Evolutionary conservation across 441 rosid genomes (phyloP).

Genomic region (Francoa sonchifolia): DNA sequence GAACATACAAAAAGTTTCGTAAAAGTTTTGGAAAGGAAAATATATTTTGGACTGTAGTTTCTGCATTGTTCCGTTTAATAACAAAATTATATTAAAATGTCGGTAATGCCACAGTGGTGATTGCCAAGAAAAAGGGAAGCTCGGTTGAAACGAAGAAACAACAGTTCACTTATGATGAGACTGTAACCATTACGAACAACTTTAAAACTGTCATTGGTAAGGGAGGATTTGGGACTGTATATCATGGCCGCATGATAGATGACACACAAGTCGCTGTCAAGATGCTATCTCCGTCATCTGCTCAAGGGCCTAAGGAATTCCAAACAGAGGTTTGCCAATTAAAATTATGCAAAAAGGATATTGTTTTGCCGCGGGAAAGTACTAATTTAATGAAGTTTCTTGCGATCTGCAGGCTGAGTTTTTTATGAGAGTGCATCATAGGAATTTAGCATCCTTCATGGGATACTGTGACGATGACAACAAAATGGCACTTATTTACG

Average conservation of each 20-base stretch:
- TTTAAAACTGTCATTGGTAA: constrained; percentile 20
- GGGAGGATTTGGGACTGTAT: constrained; percentile 32
- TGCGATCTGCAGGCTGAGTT: constrained; percentile 13
- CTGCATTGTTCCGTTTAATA: too few species aligned
- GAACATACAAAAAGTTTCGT: too few species aligned
- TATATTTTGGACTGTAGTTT: too few species aligned
- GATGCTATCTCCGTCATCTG: constrained; percentile 24
- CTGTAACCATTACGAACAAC: constrained; percentile 21
- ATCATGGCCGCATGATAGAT: constrained; percentile 20
- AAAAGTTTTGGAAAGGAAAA: too few species aligned
- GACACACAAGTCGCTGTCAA: constrained; percentile 31
- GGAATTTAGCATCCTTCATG: constrained; percentile 34
- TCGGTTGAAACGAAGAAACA: constrained; percentile 11
- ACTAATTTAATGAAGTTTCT: not conserved
- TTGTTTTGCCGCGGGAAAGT: not conserved
- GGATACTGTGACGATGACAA: constrained; percentile 45
- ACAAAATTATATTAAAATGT: not conserved
- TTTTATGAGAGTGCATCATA: constrained; percentile 45
- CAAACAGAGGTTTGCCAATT: not conserved
- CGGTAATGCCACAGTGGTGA: not conserved
- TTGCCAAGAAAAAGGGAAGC: not conserved
- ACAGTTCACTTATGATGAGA: constrained; percentile 19
- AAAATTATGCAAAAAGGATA: not conserved
- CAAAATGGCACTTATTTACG: not conserved
- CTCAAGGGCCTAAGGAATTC: constrained; percentile 22